Evolutionary conservation across 495 filamentous ascomycete species (phyloP), one percentile per base, ranked within the genome.

Genomic region (Hypomontagnella monticulosa): DNA sequence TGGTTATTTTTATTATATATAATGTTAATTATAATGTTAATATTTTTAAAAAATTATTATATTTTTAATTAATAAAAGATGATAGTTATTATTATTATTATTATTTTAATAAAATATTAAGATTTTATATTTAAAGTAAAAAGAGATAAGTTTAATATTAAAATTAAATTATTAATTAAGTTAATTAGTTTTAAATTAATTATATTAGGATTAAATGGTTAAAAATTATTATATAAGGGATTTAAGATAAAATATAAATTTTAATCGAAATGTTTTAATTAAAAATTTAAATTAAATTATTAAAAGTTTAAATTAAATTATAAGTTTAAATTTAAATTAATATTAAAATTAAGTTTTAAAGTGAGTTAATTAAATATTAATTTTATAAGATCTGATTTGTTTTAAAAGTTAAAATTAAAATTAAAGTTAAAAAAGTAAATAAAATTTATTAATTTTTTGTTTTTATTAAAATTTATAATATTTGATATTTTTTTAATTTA

Each of bases 131-230:
- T 30, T 14, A 34, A 56, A 55, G 27, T 55, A 55, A 42, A 42
- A 40, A 16, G 18, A 11, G 14, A 55, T 55, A 42, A 55, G 3
- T 55, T 55, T 55, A 32, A 50, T 55, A 30, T 32, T 55, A 44
- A 16, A 42, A 27, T 27, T 40, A 16, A 14, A 43, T 16, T 16
- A 18, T 43, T 3, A 3, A 16, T 14, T 43, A 43, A 16, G 15
- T 16, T 16, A 43, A 43, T 43, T 43, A 43, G 9, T 43, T 43
- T 16, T 43, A 43, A 43, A 43, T 16, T 18, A 43, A 43, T n/a
- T n/a, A n/a, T n/a, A n/a, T n/a, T n/a, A n/a, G n/a, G n/a, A n/a
- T n/a, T n/a, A n/a, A n/a, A n/a, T n/a, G n/a, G n/a, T n/a, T n/a
- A n/a, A n/a, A n/a, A n/a, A n/a, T n/a, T n/a, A n/a, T n/a, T n/a